These are phyloP conservation scores for Scutellaria galericulata DNA, from an alignment of 257 asterid genomes.

Conservation along the genomic window DNA sequence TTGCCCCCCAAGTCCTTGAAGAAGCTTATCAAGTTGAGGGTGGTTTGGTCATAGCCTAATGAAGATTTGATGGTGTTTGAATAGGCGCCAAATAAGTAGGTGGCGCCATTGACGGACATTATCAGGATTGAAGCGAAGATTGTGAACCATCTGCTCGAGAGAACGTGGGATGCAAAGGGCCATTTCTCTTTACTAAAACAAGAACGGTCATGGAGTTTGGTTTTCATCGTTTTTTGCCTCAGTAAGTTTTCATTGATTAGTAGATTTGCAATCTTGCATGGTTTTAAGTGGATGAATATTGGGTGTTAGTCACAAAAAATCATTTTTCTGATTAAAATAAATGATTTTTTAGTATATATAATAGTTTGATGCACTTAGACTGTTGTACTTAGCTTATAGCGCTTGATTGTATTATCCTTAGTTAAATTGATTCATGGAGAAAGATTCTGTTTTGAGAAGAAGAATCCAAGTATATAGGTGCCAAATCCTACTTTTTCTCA, in stretches of 20 bases:
- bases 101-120: conserved; percentile 66
- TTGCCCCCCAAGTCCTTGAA: conserved; percentile 70
- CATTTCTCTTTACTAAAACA: conserved; percentile 1
- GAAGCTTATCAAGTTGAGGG: conserved; percentile 57
- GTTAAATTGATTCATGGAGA: background rate
- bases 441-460: conserved; percentile 17
- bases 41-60: conserved; percentile 68
- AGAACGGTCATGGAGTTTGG: background rate
- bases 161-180: conserved; percentile 9
- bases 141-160: conserved; percentile 63
- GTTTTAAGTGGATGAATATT: background rate
- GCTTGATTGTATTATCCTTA: conserved; percentile 11
- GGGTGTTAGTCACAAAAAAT: background rate
- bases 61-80: conserved; percentile 55
- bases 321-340: background rate
- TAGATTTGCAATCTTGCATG: background rate
- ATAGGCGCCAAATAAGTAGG: conserved; percentile 65
- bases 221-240: background rate
- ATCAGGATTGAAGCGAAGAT: conserved; percentile 61
- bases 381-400: conserved; percentile 14
- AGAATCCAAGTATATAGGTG: conserved; percentile 24
- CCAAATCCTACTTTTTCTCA: conserved; percentile 18
- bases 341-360: background rate
- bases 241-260: background rate
- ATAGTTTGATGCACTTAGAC: background rate